Conservation (phyloP, 1,284 basidiomycete genomes). For the Moesziomyces sp. region DNA sequence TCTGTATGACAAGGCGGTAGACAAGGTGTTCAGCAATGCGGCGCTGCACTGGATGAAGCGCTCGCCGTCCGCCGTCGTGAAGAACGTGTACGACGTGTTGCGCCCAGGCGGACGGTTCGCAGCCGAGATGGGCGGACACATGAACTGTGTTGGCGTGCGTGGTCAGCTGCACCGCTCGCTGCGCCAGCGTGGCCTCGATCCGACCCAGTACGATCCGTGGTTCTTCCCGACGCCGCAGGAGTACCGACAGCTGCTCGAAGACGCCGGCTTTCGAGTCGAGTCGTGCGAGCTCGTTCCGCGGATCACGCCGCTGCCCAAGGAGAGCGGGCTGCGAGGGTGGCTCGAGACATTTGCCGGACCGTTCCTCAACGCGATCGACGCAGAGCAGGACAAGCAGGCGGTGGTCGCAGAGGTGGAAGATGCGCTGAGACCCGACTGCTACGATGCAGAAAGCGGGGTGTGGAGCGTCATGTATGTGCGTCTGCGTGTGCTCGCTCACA, state of each 20-base stretch:
- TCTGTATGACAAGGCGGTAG: neutral
- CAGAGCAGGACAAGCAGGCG: conserved; percentile 5
- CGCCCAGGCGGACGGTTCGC: conserved; percentile 23
- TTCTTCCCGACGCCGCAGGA: conserved; percentile 28
- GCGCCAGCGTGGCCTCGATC: conserved; percentile 9
- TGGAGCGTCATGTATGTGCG: conserved; percentile 48
- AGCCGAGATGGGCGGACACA: conserved; percentile 38
- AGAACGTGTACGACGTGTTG: conserved; percentile 1
- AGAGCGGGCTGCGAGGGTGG: conserved; percentile 29
- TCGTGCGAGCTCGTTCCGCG: conserved; percentile 33
- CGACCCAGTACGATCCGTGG: conserved; percentile 29
- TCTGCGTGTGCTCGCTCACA: conserved; percentile 28
- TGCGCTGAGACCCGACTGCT: conserved; percentile 21
- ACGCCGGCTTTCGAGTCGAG: conserved; percentile 24
- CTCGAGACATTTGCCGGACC: conserved; percentile 38
- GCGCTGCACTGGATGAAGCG: conserved; percentile 49
- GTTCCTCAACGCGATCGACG: conserved; percentile 26
- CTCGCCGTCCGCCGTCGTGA: conserved; percentile 7
- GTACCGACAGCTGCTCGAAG: conserved; percentile 16
- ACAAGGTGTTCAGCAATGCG: conserved; percentile 50
- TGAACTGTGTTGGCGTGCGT: conserved; percentile 38
- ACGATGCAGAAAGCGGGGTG: conserved; percentile 9
- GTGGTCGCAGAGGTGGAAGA: conserved; percentile 29
- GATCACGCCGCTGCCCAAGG: conserved; percentile 20
- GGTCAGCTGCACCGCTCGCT: conserved; percentile 17